Conservation (phyloP, 2,329 filamentous ascomycete genomes). For the Aureobasidium sp. region DNA sequence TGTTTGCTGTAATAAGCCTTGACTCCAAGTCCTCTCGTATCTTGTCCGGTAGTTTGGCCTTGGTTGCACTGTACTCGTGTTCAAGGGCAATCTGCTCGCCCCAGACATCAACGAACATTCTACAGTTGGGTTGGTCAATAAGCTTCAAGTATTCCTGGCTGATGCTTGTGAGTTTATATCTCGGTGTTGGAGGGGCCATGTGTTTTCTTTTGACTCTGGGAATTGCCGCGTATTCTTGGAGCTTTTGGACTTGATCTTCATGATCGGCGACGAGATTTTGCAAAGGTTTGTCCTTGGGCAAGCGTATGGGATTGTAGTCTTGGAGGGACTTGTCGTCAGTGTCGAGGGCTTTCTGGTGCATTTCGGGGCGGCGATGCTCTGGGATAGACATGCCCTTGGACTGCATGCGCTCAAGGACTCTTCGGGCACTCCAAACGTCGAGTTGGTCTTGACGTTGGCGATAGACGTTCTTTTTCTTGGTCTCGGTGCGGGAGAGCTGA, state of each 20-base stretch:
- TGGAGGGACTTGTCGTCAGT: slow-evolving; percentile 1
- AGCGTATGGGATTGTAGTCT: neutral
- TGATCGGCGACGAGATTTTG: neutral
- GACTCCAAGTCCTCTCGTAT: neutral
- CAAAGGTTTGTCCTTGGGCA: neutral
- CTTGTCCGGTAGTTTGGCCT: neutral
- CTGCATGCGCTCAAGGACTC: slow-evolving; percentile 12
- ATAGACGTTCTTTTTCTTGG: neutral
- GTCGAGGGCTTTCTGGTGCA: neutral
- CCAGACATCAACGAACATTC: neutral
- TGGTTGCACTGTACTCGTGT: neutral
- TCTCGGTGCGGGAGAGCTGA: neutral
- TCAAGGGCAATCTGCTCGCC: slow-evolving; percentile 6
- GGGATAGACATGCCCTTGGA: slow-evolving; percentile 6
- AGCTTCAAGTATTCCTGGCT: neutral
- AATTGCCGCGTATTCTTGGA: neutral
- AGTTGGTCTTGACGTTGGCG: neutral
- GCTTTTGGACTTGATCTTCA: neutral
- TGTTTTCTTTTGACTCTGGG: neutral
- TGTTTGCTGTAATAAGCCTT: neutral
- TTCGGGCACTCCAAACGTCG: neutral
- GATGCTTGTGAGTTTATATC: neutral
- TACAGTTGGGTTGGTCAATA: neutral
- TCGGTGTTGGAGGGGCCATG: neutral
- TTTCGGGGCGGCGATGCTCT: neutral